These are phyloP conservation scores for Penicillium steckii DNA, from an alignment of 495 filamentous ascomycete genomes.

Conservation along the genomic window DNA sequence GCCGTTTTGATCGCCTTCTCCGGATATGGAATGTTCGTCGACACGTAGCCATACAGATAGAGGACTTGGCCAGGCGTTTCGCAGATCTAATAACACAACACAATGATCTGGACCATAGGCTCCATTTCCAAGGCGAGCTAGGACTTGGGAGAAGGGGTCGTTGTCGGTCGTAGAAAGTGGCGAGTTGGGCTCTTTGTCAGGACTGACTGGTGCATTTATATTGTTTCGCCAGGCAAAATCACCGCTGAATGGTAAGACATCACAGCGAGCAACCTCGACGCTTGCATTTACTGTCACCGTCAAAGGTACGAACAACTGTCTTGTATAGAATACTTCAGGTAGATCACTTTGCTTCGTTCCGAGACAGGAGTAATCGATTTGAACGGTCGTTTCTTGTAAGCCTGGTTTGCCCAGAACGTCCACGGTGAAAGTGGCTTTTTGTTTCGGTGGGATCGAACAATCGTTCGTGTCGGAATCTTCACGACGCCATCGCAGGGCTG, in stretches of 20 bases:
- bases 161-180: constrained; percentile 21
- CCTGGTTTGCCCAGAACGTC: constrained; percentile 85
- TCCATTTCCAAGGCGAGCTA: constrained; percentile 40
- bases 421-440: constrained; percentile 71
- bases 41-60: constrained; percentile 60
- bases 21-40: constrained; percentile 28
- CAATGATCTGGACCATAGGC: constrained; percentile 63
- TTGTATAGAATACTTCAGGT: constrained; percentile 76
- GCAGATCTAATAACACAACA: constrained; percentile 76
- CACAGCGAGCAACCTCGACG: constrained; percentile 73
- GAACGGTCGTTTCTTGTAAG: constrained; percentile 74
- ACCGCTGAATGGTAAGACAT: constrained; percentile 68
- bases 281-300: constrained; percentile 90
- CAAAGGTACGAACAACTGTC: constrained; percentile 77
- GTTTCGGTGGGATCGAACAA: constrained; percentile 64
- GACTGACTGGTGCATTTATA: constrained; percentile 13
- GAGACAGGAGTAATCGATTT: constrained; percentile 78
- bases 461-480: constrained; percentile 45
- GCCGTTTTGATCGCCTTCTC: constrained; percentile 13
- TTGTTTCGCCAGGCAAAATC: constrained; percentile 55
- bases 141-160: constrained; percentile 38
- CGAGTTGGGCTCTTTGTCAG: constrained; percentile 7
- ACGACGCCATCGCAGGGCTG: constrained; percentile 65
- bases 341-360: constrained; percentile 62
- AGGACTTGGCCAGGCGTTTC: constrained; percentile 82